Evolutionary conservation across 2,329 filamentous ascomycete species (phyloP).

Genomic region (Microdochium paspali): DNA sequence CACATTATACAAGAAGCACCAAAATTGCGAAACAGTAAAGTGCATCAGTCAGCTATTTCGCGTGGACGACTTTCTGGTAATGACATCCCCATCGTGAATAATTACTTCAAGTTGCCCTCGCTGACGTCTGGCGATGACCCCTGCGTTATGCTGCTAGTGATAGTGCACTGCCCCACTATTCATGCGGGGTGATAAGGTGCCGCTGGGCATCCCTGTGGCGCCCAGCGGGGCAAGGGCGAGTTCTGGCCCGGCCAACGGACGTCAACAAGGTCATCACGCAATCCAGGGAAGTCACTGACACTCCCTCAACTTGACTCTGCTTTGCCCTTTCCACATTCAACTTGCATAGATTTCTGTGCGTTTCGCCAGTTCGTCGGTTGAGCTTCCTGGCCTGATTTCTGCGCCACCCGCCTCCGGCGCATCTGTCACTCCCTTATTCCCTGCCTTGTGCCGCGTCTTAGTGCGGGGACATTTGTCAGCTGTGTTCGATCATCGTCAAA

Average conservation of each 20-base stretch:
- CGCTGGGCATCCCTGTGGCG: not conserved
- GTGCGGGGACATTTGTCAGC: too few species aligned
- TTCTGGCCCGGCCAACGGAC: not conserved
- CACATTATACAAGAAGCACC: too few species aligned
- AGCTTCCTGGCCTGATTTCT: too few species aligned
- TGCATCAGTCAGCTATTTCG: too few species aligned
- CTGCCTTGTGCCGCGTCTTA: too few species aligned
- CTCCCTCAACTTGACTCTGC: not conserved
- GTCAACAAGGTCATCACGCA: not conserved
- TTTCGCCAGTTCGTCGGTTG: not conserved
- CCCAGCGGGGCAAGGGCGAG: not conserved
- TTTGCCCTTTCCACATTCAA: not conserved
- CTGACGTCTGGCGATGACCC: not conserved
- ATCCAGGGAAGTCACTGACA: not conserved
- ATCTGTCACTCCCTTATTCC: too few species aligned
- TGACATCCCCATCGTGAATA: too few species aligned
- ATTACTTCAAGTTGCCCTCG: not conserved
- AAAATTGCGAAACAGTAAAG: too few species aligned
- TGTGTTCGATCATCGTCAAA: too few species aligned
- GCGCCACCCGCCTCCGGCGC: too few species aligned
- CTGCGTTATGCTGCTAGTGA: not conserved
- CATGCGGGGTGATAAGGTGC: not conserved
- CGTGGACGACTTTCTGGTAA: too few species aligned
- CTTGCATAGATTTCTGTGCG: not conserved
- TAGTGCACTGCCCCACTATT: not conserved